Conservation (phyloP, 108 stramenopile genomes). For the Stephanodiscus minutulus region DNA sequence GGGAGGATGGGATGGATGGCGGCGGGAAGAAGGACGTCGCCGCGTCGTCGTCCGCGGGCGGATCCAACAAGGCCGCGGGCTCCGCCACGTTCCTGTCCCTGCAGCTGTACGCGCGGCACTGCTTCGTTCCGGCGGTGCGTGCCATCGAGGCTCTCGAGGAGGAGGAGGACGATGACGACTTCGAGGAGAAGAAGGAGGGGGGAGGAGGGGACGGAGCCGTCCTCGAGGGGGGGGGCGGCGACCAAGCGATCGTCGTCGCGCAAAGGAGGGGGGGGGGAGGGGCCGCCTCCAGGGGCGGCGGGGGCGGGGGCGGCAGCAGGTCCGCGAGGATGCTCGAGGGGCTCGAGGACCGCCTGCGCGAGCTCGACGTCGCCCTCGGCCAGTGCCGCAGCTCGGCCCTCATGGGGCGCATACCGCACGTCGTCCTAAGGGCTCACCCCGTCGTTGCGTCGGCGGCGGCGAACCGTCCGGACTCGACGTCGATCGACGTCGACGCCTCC, state of each 20-base stretch:
- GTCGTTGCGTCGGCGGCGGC: constrained; percentile 40
- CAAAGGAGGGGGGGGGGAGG: not conserved
- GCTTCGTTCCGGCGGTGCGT: constrained; percentile 77
- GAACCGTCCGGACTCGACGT: not conserved
- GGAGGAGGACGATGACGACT: constrained; percentile 28
- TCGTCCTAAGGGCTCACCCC: constrained; percentile 55
- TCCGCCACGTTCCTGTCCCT: constrained; percentile 54
- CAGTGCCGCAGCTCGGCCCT: constrained; percentile 64
- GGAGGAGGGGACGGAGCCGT: constrained; percentile 2
- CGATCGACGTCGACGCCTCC: constrained; percentile 61
- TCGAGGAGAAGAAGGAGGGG: constrained; percentile 1
- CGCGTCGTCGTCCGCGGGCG: not conserved
- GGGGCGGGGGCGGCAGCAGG: not conserved
- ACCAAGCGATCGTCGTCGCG: not conserved
- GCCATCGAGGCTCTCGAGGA: constrained; percentile 41
- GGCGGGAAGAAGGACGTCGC: not conserved
- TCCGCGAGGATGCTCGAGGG: constrained; percentile 49
- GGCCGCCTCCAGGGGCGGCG: too few relatives aligned
- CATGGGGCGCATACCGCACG: constrained; percentile 59
- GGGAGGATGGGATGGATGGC: not conserved
- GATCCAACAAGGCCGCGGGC: constrained; percentile 11
- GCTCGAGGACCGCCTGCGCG: constrained; percentile 71
- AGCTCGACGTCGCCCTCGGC: constrained; percentile 77
- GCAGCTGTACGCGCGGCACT: constrained; percentile 77
- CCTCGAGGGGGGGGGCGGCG: not conserved